Percentiles rank a stretch among this genome's conserved stretches.
Conservation (phyloP, 2,329 filamentous ascomycete species). For the Colletotrichum phormii region DNA sequence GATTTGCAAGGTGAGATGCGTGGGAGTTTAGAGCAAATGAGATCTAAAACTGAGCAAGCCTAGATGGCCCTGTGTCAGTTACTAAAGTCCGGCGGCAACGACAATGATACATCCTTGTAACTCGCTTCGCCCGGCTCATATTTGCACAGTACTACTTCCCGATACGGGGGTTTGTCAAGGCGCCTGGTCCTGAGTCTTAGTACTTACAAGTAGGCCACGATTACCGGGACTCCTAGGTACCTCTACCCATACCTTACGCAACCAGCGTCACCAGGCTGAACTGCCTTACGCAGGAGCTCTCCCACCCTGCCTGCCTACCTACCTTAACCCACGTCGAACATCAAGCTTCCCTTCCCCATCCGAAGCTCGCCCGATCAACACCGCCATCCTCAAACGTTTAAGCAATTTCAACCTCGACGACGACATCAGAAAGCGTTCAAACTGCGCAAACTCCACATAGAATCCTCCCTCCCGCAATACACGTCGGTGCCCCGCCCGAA, state of each 20-base stretch:
- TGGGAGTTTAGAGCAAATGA: background rate
- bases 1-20: too few species aligned
- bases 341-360: constrained; percentile 41
- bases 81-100: background rate
- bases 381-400: background rate
- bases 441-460: background rate
- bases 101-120: background rate
- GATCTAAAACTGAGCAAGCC: background rate
- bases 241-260: constrained; percentile 22
- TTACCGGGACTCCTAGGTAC: background rate
- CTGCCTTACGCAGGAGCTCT: constrained; percentile 53
- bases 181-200: background rate
- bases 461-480: background rate
- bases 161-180: background rate
- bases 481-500: constrained; percentile 36
- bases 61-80: background rate
- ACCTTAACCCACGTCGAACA: background rate
- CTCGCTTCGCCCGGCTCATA: background rate
- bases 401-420: background rate
- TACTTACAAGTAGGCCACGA: background rate
- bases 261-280: constrained; percentile 55
- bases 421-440: background rate
- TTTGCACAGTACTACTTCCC: background rate
- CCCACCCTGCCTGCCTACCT: background rate
- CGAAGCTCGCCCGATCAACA: constrained; percentile 29